Evolutionary conservation across 1,284 basidiomycete genomes (phyloP), one percentile per base, ranked within the genome.

Genomic region (Lentinula novae-zelandiae): DNA sequence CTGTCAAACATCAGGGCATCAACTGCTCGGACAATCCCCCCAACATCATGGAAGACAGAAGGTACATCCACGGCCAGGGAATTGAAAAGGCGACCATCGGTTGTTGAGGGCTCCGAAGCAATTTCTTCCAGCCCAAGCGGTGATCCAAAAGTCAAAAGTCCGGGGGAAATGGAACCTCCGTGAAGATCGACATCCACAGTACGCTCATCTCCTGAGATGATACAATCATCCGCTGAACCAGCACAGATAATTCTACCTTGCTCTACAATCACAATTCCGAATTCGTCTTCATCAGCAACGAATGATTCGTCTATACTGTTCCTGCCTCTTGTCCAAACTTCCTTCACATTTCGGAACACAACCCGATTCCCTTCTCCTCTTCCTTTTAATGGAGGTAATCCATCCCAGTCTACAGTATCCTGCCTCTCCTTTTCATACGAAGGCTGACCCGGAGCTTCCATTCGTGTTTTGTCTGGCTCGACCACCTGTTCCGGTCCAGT

Each of bases 1-100:
- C 87, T 89, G 15, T 79, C 81, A 67, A 92, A 93, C 64, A 82
- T 77, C 10, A 92, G 76, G 0, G 86, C 88, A 68, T 94, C 92
- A 48, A 83, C 79, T 1, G 86, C 90, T 53, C 82, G 78, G 7
- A 85, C 75, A 7, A 90, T 69, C 0, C 80, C 73, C n/a, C 83
- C 84, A 5, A 80, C 76, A 60, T 84, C 80, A 56, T 79, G 74
- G 34, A 85, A 65, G 15, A 87, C 73, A 10, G 67, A 62, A 0
- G 84, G 84, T 7, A 80, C 70, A 55, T 79, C 72, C 0, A 63
- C 60, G 20, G 62, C 63, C 58, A 89, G 79, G 3, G 85, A 81
- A 66, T 89, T 81, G 50, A 76, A 78, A 13, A 78, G 75, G 1
- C 62, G 61, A 9, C 92, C 91, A 67, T 92, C 87, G 31, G 76